Base-by-base conservation (phyloP, 768 basidiomycete genomes). In the Tricholoma flavovirens region DNA sequence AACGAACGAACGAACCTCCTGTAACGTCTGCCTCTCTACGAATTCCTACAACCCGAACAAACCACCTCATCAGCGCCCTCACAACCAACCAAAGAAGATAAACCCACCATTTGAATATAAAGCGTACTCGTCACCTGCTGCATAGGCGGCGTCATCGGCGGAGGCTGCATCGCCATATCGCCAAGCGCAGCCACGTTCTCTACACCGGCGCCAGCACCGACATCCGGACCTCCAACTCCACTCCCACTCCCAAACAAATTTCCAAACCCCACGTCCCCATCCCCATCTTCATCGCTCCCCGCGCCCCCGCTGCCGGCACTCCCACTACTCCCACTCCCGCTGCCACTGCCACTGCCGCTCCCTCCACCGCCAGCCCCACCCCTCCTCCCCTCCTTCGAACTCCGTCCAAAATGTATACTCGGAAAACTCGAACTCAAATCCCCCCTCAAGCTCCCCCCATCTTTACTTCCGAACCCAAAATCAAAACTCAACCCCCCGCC, bases 61-160 rank as follows among this genome's bases (percentile, higher is more conserved):
- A n/a, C n/a, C n/a, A 5, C 24, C 2, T 26, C 46, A 48, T 48
- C 26, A 48, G 46, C 19, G n/a, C 46, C 21, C 29, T 54, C n/a
- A 53, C 51, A 21, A 11, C 32, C 1, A 24, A 24, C 4, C 17
- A 53, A 29, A 43, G 15, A 48, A 11, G 8, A 38, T 42, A 43
- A 33, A 48, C 75, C 32, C 36, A 88, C 91, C 94, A 98, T 98
- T 69, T 96, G 93, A 53, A 98, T 98, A 65, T 96, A 98, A 17
- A 97, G 73, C 7, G 87, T 92, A 57, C 89, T 68, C 15, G 74
- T 72, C 43, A 77, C 58, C 54, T 48, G 46, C 24, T 48, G 46
- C 15, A 64, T 57, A 12, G 73, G 75, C 1, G 66, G 60, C 4
- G 66, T 57, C 33, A 63, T 64, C 17, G 40, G 38, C 21, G 54